A percentile compares a stretch with the other conserved stretches of the same genome.
Evolutionary conservation across 768 basidiomycete species (phyloP).

Genomic region (Panellus pusillus): DNA sequence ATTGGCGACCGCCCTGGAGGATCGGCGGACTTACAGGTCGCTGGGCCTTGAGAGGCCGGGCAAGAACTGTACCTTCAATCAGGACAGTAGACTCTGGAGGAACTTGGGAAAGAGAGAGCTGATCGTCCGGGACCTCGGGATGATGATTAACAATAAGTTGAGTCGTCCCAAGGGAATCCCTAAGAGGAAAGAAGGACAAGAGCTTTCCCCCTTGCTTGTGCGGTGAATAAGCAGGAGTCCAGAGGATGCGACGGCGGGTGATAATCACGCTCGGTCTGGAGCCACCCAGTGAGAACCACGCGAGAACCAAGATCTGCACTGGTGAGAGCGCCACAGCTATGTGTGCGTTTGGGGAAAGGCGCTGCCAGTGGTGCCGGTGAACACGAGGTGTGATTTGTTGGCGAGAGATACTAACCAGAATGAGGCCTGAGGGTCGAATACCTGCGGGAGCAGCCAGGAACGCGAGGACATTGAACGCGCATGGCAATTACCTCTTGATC

Average conservation of each 20-base stretch:
- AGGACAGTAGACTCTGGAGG: constrained; percentile 80
- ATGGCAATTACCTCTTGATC: background rate
- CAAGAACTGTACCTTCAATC: constrained; percentile 69
- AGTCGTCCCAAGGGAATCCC: constrained; percentile 71
- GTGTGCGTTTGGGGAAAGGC: constrained; percentile 62
- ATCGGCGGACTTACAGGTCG: constrained; percentile 50
- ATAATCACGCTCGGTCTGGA: constrained; percentile 74
- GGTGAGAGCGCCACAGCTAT: constrained; percentile 61
- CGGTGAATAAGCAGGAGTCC: constrained; percentile 35
- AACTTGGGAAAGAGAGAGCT: constrained; percentile 53
- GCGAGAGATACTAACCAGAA: constrained; percentile 17
- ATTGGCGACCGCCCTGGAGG: constrained; percentile 2
- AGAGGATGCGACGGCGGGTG: constrained; percentile 30
- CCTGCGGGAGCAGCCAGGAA: constrained; percentile 2
- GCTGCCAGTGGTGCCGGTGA: constrained; percentile 39
- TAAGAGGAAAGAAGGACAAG: constrained; percentile 85
- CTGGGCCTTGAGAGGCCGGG: constrained; percentile 61
- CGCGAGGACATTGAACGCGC: constrained; percentile 7
- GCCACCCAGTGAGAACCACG: constrained; percentile 80
- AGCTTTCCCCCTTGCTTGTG: constrained; percentile 63
- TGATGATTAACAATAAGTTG: constrained; percentile 75
- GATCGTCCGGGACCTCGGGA: constrained; percentile 30
- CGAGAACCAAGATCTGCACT: constrained; percentile 48
- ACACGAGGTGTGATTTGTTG: constrained; percentile 7
- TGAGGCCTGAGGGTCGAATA: constrained; percentile 14